These are phyloP conservation scores for Candida easanensis DNA, from an alignment of 805 yeast species.

Conservation along the genomic window DNA sequence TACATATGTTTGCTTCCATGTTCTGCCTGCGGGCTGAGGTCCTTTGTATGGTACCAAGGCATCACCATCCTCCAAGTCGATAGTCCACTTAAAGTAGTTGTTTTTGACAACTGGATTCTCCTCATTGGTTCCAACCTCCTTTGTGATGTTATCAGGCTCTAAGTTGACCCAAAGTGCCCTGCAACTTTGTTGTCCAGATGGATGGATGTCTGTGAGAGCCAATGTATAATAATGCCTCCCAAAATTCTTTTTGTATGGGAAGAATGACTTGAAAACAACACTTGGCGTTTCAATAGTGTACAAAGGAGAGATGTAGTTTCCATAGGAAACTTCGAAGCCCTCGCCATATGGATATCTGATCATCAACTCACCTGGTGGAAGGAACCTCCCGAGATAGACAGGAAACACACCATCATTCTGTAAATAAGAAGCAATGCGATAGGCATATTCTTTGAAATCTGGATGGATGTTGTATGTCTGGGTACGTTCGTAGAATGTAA, in stretches of 20 bases:
- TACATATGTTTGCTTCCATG: slow-evolving; percentile 19
- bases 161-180: slow-evolving; percentile 23
- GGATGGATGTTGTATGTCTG: slow-evolving; percentile 11
- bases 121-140: background rate
- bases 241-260: slow-evolving; percentile 10
- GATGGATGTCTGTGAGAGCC: slow-evolving; percentile 18
- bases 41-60: slow-evolving; percentile 19
- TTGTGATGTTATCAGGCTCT: slow-evolving; percentile 1
- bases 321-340: slow-evolving; percentile 13
- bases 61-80: slow-evolving; percentile 10
- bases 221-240: slow-evolving; percentile 11
- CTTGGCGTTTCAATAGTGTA: slow-evolving; percentile 15
- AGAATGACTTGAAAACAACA: slow-evolving; percentile 16
- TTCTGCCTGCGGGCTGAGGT: slow-evolving; percentile 16
- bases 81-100: slow-evolving; percentile 7
- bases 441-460: slow-evolving; percentile 4
- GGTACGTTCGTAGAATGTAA: slow-evolving; percentile 5
- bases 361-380: slow-evolving; percentile 18
- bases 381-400: slow-evolving; percentile 17
- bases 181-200: slow-evolving; percentile 7
- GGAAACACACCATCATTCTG: slow-evolving; percentile 3
- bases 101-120: background rate
- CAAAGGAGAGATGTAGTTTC: slow-evolving; percentile 21
- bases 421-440: slow-evolving; percentile 3
- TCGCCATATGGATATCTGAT: slow-evolving; percentile 12